Base-by-base conservation (phyloP, 345 rosid species). In the Populus tremula region DNA sequence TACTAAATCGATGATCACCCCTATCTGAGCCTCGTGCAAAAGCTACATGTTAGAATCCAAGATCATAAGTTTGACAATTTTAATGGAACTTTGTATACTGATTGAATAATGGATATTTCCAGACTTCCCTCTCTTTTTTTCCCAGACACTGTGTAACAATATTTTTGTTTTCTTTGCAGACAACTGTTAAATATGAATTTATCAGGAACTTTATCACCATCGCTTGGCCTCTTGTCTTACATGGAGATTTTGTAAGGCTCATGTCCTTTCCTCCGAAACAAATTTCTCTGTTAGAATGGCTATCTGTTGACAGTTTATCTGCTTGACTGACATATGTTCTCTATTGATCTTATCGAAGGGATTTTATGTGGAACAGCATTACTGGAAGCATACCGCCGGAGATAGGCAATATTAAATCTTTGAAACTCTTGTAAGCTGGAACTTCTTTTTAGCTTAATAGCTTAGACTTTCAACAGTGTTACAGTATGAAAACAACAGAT, bases 341-440 rank as follows among this genome's bases (percentile, higher is more conserved):
- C 29, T 74, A 23, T 67, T 76, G 53, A 33, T 77, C 70, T 79
- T 84, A 23, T 47, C 79, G 43, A 72, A 96, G 99, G 90, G 97
- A 92, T 81, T 92, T 96, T 82, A 96, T 96, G 99, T 96, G 99
- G 99, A 96, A 96, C 87, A 73, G 74, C 27, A 80, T 96, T 21
- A 88, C 74, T 61, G 99, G 99, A 59, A 87, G 86, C 61, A 91
- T 96, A 84, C 99, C 99, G 1, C 91, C 89, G 82, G 98, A 93
- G 86, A 92, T 96, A 72, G 98, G 98, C 71, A 87, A 90, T 77
- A 87, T 96, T 49, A 87, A 82, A 78, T 77, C 99, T 75, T 80
- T 96, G 82, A 47, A 75, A 59, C 99, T 96, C 88, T 82, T 96
- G 99, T 93, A 86, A 91, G 99, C 85, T 78, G 5, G 5, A 71